These are phyloP conservation scores for Rhodamnia rubescens DNA, from an alignment of 345 rosid genomes.

Conservation along the genomic window DNA sequence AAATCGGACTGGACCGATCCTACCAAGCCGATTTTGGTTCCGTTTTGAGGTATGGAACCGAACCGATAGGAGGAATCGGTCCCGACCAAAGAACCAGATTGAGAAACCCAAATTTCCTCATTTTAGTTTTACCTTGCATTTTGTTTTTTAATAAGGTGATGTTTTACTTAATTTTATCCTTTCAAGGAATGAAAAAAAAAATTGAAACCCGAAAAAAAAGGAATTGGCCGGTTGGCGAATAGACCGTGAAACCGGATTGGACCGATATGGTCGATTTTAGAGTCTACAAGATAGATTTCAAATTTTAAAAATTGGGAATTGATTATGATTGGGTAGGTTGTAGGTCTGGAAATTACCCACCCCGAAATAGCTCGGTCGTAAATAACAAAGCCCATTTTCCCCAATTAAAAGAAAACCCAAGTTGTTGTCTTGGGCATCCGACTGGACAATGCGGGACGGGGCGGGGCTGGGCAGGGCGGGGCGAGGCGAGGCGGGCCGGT, in stretches of 20 bases:
- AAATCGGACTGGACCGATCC: fast-evolving
- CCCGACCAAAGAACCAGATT: neutral
- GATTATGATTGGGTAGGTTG: neutral
- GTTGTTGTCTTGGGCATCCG: neutral
- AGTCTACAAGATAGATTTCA: neutral
- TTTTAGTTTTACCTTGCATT: neutral
- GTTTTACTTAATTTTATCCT: neutral
- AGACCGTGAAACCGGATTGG: neutral
- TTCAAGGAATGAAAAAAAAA: neutral
- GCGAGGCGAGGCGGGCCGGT: neutral
- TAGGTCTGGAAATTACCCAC: neutral
- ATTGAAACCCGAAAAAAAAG: fast-evolving
- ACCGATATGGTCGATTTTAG: fast-evolving
- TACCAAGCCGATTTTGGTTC: neutral
- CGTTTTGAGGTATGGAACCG: neutral
- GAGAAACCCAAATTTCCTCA: neutral
- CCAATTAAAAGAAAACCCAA: neutral
- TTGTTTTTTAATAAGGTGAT: neutral
- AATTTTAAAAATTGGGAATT: neutral
- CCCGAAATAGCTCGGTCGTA: neutral
- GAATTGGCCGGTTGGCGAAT: neutral
- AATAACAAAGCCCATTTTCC: neutral
- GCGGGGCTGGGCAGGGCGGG: too few species aligned
- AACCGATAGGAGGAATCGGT: neutral
- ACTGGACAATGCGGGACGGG: too few species aligned